Evolutionary conservation across 768 basidiomycete genomes (phyloP), one percentile per base, ranked within the genome.

Genomic region (Lactarius trivialis): DNA sequence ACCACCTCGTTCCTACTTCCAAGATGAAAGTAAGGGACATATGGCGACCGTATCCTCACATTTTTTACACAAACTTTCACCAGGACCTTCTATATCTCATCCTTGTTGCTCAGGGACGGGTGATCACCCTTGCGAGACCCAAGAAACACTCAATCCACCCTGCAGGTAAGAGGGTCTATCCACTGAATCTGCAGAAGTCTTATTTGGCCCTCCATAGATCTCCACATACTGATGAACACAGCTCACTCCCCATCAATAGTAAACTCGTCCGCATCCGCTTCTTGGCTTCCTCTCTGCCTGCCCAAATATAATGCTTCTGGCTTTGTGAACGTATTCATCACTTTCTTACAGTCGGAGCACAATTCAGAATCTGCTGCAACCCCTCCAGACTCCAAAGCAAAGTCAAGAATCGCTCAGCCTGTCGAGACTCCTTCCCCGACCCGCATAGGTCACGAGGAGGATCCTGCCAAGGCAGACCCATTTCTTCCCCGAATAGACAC

Each of bases 101-200:
- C 24, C 78, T 99, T n/a, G 76, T 96, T 28, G 87, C 88, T 0
- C 80, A 81, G 53, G 86, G 84, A 28, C 84, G 82, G 30, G 86
- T 96, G 0, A 81, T 98, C 28, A 94, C 93, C 2, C 79, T 99
- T 8, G 85, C 95, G 9, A 78, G 96, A 62, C 96, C 96, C 0
- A 86, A 81, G 71, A 95, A 91, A 70, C 96, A 98, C 70, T 94
- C 93, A 0, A 93, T 99, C 68, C 94, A 99, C 71, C 94, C 94
- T 21, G 85, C 91, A 49, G 92, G 92, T 89, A 67, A 56, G 77
- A 66, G 32, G 21, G 6, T 64, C 2, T 49, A 41, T 39, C 43
- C 12, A 48, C 14, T 24, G 21, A 15, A 33, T 57, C 43, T 21
- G 34, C 54, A 33, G 39, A 58, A n/a, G 56, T 61, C 57, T 41